Base-by-base conservation (phyloP, 108 stramenopile genomes). In the Aurantiochytrium sp. region DNA sequence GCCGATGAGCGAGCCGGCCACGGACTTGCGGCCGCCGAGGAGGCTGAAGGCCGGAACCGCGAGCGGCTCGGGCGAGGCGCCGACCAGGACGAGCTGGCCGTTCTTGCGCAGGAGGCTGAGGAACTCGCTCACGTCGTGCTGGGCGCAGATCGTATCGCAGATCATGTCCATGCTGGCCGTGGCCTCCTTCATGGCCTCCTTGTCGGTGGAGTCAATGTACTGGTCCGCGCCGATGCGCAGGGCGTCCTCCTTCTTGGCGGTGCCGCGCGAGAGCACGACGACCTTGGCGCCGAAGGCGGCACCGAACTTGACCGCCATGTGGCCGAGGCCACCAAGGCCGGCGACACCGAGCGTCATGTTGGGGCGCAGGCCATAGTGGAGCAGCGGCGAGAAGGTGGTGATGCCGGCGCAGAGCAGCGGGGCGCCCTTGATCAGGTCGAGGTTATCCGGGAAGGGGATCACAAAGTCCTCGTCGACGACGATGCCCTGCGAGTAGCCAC, bases 311-410 rank as follows among this genome's bases (percentile, higher is more conserved):
- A 95, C 86, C 17, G 85, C 94, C 91, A 94, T 90, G 81, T 91
- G 90, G 30, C 94, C 94, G 15, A 95, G 89, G 37, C 94, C 94
- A 48, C 94, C 94, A 86, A 93, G 89, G 32, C 94, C 94, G 8
- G 90, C 89, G 65, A 95, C 73, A 8, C 90, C 94, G 12, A 95
- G 89, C 19, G 55, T 87, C 85, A 89, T 89, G n/a, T 90, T 90
- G 27, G 87, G 73, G 22, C 37, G 53, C 3, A 50, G 37, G 68
- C 91, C 89, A 34, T 90, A 89, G 68, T 89, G 90, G 48, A 89
- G 87, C 85, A 95, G 73, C 10, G 93, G 93, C 12, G 55, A 86
- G 81, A 91, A 95, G 37, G 59, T 90, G 53, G 95, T 95, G 55
- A 94, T 91, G 68, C 95, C 95, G 39, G 94, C 94, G 88, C 95